Conservation (phyloP, 805 yeast species). For the Cyberlindnera galapagoensis region DNA sequence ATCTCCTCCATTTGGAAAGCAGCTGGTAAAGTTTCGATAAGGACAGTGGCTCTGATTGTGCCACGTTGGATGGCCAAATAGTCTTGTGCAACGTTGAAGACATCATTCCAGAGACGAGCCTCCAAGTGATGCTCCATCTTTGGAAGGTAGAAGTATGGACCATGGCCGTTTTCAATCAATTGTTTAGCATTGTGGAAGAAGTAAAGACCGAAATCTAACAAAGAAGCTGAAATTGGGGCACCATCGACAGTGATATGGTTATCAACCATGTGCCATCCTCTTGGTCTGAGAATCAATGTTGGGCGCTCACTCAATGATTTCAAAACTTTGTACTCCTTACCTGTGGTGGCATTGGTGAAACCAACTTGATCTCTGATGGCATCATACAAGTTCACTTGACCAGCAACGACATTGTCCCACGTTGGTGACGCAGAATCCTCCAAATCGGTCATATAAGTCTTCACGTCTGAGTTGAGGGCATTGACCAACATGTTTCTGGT, state of each 20-base stretch:
- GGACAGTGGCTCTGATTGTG: constrained; percentile 72
- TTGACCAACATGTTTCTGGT: constrained; percentile 72
- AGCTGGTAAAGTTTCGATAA: constrained; percentile 79
- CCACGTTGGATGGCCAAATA: constrained; percentile 64
- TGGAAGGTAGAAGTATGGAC: constrained; percentile 79
- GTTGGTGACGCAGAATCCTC: constrained; percentile 86
- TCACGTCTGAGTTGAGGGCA: constrained; percentile 72
- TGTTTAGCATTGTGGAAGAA: constrained; percentile 70
- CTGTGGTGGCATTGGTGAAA: constrained; percentile 30
- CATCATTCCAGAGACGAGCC: constrained; percentile 78
- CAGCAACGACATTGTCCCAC: constrained; percentile 73
- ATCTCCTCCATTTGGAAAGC: constrained; percentile 86
- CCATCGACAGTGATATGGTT: constrained; percentile 65
- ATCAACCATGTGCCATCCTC: constrained; percentile 85
- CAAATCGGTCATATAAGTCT: constrained; percentile 81
- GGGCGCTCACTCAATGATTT: constrained; percentile 51
- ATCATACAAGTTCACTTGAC: constrained; percentile 73
- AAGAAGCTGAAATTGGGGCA: constrained; percentile 74
- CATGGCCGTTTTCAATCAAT: constrained; percentile 57
- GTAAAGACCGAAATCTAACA: constrained; percentile 74
- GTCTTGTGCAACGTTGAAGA: constrained; percentile 73
- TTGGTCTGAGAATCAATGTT: constrained; percentile 75
- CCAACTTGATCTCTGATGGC: constrained; percentile 63
- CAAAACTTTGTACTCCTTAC: constrained; percentile 23
- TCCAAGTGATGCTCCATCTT: constrained; percentile 84